Evolutionary conservation across 192 early-diverging fungal species (phyloP), one percentile per base, ranked within the genome.

Genomic region (Coemansia sp.): DNA sequence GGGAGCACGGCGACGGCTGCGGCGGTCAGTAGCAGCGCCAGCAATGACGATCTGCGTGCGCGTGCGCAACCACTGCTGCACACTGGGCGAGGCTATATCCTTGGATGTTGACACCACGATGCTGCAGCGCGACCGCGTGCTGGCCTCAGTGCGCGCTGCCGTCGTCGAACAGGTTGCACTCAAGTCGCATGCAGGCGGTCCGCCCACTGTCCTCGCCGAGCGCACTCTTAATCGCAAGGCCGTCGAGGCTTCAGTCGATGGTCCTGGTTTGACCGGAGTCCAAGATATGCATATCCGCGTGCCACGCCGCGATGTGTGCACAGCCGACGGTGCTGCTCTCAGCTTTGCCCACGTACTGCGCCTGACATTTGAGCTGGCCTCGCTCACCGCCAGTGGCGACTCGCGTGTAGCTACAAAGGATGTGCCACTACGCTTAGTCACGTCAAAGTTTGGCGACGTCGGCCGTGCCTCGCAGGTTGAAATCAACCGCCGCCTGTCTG

Each of bases 61-160:
- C 49, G 81, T 84, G 58, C 72, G 71, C 46, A 84, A 84, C 74
- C 81, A 84, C 69, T 84, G 81, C 62, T 84, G 81, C 62, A 84
- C 81, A 13, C 63, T 84, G 47, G 81, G 81, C 34, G 81, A 84
- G 62, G 63, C 81, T 3, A 84, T 84, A 20, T 12, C 74, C 5
- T 73, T 84, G 2, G 81, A 84, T 34, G 74, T 84, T 11, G 81
- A 84, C 49, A 71, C 81, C 8, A 79, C 81, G 3, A 79, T 84
- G 81, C 68, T 84, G 68, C 81, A 84, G 61, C 75, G 68, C 43
- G 77, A 84, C 71, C 57, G 81, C n/a, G 81, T 84, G 55, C 73
- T 84, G 71, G 79, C 81, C 6, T 79, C 79, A 63, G 70, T 83
- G 7, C 81, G 81, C 31, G 81, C 81, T 1, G 76, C 81, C 12